phyloP scores from a whole-genome alignment of 139 green algal species.

The Nannochloris sp. region DNA sequence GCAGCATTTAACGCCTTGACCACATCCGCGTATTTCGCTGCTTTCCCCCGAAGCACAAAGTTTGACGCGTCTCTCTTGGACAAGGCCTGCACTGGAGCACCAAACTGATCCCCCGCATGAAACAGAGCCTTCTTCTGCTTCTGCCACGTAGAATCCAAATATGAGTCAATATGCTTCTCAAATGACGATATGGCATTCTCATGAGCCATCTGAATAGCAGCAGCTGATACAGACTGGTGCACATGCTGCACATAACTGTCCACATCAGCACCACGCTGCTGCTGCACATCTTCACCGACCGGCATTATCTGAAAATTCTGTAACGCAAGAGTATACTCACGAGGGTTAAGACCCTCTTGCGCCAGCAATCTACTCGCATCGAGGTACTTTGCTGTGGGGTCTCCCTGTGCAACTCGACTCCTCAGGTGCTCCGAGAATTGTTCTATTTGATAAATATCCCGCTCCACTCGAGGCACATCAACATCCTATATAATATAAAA shows the following conservation, averaged over 20 bases:
- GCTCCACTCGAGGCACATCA: constrained; percentile 58
- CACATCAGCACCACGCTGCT: constrained; percentile 53
- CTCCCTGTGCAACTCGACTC: constrained; percentile 37
- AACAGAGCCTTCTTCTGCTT: constrained; percentile 64
- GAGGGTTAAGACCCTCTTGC: constrained; percentile 65
- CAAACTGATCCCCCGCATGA: constrained; percentile 45
- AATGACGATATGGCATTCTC: constrained; percentile 55
- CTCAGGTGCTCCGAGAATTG: constrained; percentile 52
- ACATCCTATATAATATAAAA: constrained; percentile 36
- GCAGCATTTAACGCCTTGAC: constrained; percentile 36
- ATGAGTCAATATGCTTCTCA: constrained; percentile 66
- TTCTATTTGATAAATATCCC: constrained; percentile 64
- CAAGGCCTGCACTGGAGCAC: neutral
- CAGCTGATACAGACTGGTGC: constrained; percentile 41
- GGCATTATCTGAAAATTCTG: constrained; percentile 61
- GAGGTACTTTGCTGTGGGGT: constrained; percentile 40
- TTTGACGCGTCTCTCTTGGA: neutral
- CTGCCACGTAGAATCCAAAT: constrained; percentile 54
- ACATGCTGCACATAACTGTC: constrained; percentile 79
- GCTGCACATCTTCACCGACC: constrained; percentile 72
- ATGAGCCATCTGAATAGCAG: constrained; percentile 60
- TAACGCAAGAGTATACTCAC: constrained; percentile 54
- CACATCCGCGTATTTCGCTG: constrained; percentile 56
- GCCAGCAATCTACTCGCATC: constrained; percentile 68
- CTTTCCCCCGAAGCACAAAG: constrained; percentile 35